Base-by-base conservation (phyloP, 2,329 filamentous ascomycete species). In the Aspergillus eucalypticola region DNA sequence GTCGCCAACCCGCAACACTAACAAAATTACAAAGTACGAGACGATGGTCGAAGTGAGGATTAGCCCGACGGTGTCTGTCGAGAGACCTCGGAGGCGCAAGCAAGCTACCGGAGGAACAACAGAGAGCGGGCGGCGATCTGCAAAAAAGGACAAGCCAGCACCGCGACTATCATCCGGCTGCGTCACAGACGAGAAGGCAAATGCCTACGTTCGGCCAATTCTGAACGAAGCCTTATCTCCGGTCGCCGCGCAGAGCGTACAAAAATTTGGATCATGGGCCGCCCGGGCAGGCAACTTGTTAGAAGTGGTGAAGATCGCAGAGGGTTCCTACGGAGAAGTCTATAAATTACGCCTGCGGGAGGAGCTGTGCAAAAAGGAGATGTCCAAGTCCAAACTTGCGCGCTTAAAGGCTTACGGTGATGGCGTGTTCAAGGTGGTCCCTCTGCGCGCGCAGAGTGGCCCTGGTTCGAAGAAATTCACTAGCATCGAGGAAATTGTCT, bases 301-400 rank as follows among this genome's bases (percentile, higher is more conserved):
- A 63, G 69, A 79, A 39, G 79, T 88, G 42, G 76, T 78, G 8
- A 89, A 89, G 66, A 83, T 89, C 38, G 86, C 86, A 8, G 86
- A 89, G 71, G 87, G 87, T 2, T 87, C 86, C 1, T 89, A 87
- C 67, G 85, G 85, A 56, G 86, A 88, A 68, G 86, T 89, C 3
- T 88, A 88, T 70, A 84, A 86, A 11, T 74, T 88, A 23, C 61
- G 80, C 17, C 55, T 79, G n/a, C 72, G 73, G 10, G 73, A 76
- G 23, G 72, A 77, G 50, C 59, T 73, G 17, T 73, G 69, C 41
- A 71, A 71, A 19, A 68, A 70, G 8, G 68, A 68, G 5, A 73
- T 77, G 19, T 77, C 73, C 5, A 76, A 73, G 60, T 74, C 71
- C 7, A 77, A 67, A 63, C 72, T 64, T 64, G 78, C 63, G 54